Evolutionary conservation across 23 red algal species (phyloP).

Genomic region (Pyropia yezoensis): DNA sequence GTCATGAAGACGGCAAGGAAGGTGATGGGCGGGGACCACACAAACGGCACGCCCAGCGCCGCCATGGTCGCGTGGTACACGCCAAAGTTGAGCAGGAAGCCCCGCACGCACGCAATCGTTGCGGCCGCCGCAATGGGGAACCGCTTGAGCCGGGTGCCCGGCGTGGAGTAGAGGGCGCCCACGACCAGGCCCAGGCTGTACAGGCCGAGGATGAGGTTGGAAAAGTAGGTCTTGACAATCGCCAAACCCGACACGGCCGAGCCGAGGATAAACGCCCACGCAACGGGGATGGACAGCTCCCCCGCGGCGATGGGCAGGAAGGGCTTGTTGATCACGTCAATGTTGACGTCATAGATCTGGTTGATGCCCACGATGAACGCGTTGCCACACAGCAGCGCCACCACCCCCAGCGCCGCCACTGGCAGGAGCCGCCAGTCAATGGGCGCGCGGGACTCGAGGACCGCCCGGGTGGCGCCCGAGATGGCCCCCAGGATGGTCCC

Average conservation of each 20-base stretch:
- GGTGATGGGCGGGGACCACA: constrained; percentile 69
- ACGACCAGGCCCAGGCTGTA: constrained; percentile 79
- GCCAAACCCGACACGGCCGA: constrained; percentile 37
- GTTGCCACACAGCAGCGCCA: constrained; percentile 82
- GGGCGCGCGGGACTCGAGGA: constrained; percentile 50
- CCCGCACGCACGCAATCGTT: constrained; percentile 82
- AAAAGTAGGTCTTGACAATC: constrained; percentile 62
- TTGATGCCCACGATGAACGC: constrained; percentile 95
- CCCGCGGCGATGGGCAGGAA: constrained; percentile 84
- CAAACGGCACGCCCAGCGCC: constrained; percentile 67
- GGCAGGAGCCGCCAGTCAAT: constrained; percentile 68
- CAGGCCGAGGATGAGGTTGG: constrained; percentile 66
- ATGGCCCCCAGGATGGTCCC: constrained; percentile 84
- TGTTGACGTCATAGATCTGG: constrained; percentile 79
- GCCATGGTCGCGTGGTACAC: constrained; percentile 89
- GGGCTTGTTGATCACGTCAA: constrained; percentile 90
- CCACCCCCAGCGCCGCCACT: constrained; percentile 48
- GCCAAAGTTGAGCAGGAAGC: constrained; percentile 89
- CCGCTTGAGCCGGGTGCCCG: constrained; percentile 63
- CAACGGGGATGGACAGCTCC: constrained; percentile 25
- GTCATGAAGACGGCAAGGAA: constrained; percentile 87
- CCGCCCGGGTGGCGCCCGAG: constrained; percentile 64
- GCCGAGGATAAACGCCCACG: constrained; percentile 56
- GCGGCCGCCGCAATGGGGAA: constrained; percentile 63
- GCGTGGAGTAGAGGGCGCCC: constrained; percentile 73